Base-by-base conservation (phyloP, 2,329 filamentous ascomycete genomes). In the Didymella lethalis region DNA sequence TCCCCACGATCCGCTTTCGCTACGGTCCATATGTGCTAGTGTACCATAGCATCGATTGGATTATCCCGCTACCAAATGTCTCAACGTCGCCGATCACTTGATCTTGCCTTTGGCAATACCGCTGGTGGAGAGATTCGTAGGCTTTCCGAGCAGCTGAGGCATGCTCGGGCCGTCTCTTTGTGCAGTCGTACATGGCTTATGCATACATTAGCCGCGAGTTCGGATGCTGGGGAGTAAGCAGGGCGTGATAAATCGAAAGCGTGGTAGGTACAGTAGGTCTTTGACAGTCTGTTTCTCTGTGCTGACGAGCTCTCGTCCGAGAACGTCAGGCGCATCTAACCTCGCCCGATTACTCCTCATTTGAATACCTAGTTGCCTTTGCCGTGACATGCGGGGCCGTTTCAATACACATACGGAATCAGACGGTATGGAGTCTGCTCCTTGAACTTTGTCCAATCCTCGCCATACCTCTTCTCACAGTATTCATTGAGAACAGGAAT, bases 401-500 rank as follows among this genome's bases (percentile, higher is more conserved):
- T 14, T 58, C 57, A 76, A 57, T 75, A 77, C 14, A 77, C 62
- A 20, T 64, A 74, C 16, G 74, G 75, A 41, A 76, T 64, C 31
- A 77, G 67, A 31, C 65, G 65, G 49, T 75, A 80, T n/a, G 70
- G 75, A 2, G 77, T 78, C 54, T 75, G 74, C 59, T 73, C 66
- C 73, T 78, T 80, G 64, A 78, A 78, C 52, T 72, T 64, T 26
- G 68, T 60, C 77, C 78, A 81, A n/a, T 74, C 72, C 32, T 72
- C 69, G 0, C 78, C 78, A 60, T 81, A 81, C 46, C 72, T 60
- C 55, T 72, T 72, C 52, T 71, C 66, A 64, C 83, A 82, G 64
- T 86, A 85, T 55, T 79, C 72, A 64, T 84, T 82, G 58, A 86
- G 64, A 5, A 80, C 71, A 0, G 82, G 82, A 29, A 85, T 78